Evolutionary conservation across 148 eudicot species (phyloP).

Genomic region (Rhododendron mucronatum): DNA sequence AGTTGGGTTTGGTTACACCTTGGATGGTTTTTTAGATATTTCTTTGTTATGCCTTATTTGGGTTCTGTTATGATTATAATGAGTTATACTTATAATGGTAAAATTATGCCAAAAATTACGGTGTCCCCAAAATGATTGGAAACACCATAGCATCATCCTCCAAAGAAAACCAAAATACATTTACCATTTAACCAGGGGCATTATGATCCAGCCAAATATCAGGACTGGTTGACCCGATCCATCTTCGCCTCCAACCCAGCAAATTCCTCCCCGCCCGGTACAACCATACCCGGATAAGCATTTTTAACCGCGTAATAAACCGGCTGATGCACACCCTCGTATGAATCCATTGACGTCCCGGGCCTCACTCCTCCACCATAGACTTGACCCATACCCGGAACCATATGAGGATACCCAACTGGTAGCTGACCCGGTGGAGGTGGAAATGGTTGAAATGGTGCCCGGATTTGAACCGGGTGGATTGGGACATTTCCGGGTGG

Average conservation of each 20-base stretch:
- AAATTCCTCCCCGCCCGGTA: conserved; percentile 48
- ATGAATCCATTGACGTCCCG: conserved; percentile 24
- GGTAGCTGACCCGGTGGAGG: conserved; percentile 42
- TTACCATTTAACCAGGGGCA: neutral
- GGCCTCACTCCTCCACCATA: conserved; percentile 33
- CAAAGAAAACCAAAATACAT: neutral
- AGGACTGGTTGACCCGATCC: conserved; percentile 29
- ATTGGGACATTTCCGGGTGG: conserved; percentile 31
- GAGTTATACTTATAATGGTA: too few relatives aligned
- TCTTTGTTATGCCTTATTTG: too few relatives aligned
- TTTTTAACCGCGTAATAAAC: conserved; percentile 51
- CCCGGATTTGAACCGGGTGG: conserved; percentile 37
- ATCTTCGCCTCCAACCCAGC: conserved; percentile 21
- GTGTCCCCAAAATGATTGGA: too few relatives aligned
- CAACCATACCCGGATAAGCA: conserved; percentile 47
- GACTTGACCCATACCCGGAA: conserved; percentile 41
- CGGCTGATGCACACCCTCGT: conserved; percentile 37
- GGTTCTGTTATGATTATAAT: too few relatives aligned
- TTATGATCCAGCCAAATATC: neutral
- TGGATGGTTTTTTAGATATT: too few relatives aligned
- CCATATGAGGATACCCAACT: conserved; percentile 26
- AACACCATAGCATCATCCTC: too few relatives aligned
- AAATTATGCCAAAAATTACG: too few relatives aligned
- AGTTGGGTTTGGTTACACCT: too few relatives aligned
- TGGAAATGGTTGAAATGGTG: conserved; percentile 31